Base-by-base conservation (phyloP, 192 early-diverging fungal species). In the Entomortierella lignicola region DNA sequence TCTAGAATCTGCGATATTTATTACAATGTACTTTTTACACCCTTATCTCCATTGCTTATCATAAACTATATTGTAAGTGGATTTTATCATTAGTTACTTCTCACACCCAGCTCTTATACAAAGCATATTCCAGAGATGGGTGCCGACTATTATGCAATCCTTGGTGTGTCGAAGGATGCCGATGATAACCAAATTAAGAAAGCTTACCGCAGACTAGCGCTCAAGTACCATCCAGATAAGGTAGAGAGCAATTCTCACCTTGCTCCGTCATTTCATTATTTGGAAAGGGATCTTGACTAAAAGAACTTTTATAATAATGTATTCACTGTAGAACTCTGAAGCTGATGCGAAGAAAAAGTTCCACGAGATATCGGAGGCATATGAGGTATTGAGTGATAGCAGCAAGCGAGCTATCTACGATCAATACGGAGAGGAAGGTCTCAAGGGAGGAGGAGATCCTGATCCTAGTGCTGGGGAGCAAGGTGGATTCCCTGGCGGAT, bases 341-440 rank as follows among this genome's bases (percentile, higher is more conserved):
- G 37, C 20, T 41, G 56, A 71, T 21, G 93, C 94, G 18, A 91
- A 95, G 60, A 83, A 87, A 62, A 94, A 93, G 67, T 99, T 99
- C 82, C 96, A 99, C 82, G 97, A 99, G 34, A 93, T 99, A 52
- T 94, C 94, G 48, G 96, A 98, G 83, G 97, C 98, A 12, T 99
- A 94, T 75, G 98, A 99, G 79, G 91, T 94, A 8, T 86, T 99
- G 4, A 95, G 93, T 47, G 97, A 99, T 84, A 86, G 91, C 66
- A 85, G 98, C 51, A 98, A 98, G 87, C 87, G 95, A 29, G 87
- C 93, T 39, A 89, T 97, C 42, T 99, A 94, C 87, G 98, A 99
- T 72, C 90, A 92, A 64, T 99, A 88, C 79, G 96, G 97, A 34
- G 96, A 98, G 84, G 96, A 97, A 63, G 96, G 96, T 18, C 92